These are phyloP conservation scores for Paradendryphiella salina DNA, from an alignment of 2,329 filamentous ascomycete genomes.

Conservation along the genomic window DNA sequence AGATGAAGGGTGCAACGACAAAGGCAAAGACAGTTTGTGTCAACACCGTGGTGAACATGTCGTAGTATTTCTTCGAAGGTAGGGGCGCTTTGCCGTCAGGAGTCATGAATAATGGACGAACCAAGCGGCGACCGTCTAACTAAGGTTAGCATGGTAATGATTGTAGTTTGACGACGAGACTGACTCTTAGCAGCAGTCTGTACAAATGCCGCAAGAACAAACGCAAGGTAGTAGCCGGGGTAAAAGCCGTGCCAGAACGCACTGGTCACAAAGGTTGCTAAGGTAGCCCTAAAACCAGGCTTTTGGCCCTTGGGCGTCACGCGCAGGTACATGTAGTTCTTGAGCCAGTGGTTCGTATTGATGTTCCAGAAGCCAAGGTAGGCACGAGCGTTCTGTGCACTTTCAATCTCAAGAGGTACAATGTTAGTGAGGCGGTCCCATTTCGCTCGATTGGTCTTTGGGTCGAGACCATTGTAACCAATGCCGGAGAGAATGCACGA, in stretches of 20 bases:
- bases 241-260: conserved; percentile 99
- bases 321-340: conserved; percentile 92
- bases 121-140: conserved; percentile 80
- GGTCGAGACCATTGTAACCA: conserved; percentile 91
- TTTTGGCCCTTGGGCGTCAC: conserved; percentile 96
- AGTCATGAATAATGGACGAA: conserved; percentile 91
- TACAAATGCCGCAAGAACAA: conserved; percentile 85
- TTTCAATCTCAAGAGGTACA: conserved; percentile 80
- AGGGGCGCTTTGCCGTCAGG: conserved; percentile 62
- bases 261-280: conserved; percentile 92
- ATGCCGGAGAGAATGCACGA: conserved; percentile 91
- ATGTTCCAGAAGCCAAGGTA: conserved; percentile 97
- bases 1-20: conserved; percentile 78
- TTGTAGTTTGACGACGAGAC: conserved; percentile 40
- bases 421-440: conserved; percentile 94
- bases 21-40: conserved; percentile 87
- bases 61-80: conserved; percentile 82
- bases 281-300: conserved; percentile 89
- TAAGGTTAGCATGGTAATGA: background rate
- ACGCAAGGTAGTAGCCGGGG: conserved; percentile 91
- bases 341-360: conserved; percentile 95
- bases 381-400: conserved; percentile 88
- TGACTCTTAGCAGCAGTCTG: conserved; percentile 93
- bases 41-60: conserved; percentile 71
- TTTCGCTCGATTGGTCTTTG: conserved; percentile 77